Evolutionary conservation across 805 yeast genomes (phyloP), one percentile per base, ranked within the genome.

Genomic region (Komagataella populi): DNA sequence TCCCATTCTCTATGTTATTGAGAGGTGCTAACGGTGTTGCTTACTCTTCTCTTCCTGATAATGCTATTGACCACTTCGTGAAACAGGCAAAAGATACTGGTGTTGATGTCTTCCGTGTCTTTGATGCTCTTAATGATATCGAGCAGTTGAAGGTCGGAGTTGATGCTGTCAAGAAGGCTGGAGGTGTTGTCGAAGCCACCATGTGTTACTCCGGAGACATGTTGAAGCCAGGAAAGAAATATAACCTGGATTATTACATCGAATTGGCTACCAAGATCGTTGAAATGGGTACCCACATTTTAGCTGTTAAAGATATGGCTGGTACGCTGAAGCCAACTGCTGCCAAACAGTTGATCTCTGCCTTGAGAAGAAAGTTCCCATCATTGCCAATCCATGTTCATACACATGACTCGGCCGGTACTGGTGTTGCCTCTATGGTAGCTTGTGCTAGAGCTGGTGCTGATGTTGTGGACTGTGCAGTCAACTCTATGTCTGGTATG

Each of bases 21-120:
- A 83, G 99, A 75, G 99, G 99, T 68, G 99, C 99, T 54, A 93
- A 93, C 66, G 99, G 99, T 71, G 96, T 93, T 53, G 99, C 98
- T 23, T 93, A 93, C 75, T 86, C 96, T 50, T 90, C 98, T 6
- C 75, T 93, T 64, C 99, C 99, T 48, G 99, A 93, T 70, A 93
- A 93, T 63, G 99, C 98, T 50, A 93, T 93, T 70, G 97, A 93
- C 68, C 98, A 93, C 64, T 93, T 93, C 66, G 96, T 90, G 57
- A 71, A 77, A 63, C 95, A 90, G 73, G 99, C 99, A 49, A 88
- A 90, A 73, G 89, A 86, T 52, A 83, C 80, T 58, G 99, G 99
- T 69, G 96, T 93, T 57, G 99, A 93, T 69, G 86, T 93, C 57
- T 93, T 93, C 79, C 81, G 99, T 68, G 99, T 93, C 46, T 93